Conservation (phyloP, 169 alveolate species). For the Plasmodium cynomolgi region DNA sequence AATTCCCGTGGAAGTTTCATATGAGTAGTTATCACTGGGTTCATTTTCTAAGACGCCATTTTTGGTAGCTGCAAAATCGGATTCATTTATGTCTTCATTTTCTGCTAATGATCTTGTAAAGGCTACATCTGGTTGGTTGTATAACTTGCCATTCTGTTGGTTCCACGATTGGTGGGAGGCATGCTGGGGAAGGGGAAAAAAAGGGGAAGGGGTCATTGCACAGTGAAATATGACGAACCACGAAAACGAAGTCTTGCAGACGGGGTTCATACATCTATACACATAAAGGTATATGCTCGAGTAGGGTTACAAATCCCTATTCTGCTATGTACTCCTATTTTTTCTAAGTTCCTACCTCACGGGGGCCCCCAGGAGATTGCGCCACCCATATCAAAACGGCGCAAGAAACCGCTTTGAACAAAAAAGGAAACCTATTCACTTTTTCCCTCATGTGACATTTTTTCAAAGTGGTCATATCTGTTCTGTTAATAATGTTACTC, state of each 20-base stretch:
- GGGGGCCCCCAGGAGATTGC: background rate
- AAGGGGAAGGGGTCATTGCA: background rate
- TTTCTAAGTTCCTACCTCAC: background rate
- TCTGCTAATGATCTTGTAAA: conserved; percentile 12
- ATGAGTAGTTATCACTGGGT: background rate
- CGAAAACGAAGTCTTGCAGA: too few relatives aligned
- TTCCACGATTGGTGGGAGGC: conserved; percentile 10
- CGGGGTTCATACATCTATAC: background rate
- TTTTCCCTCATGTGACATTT: conserved; percentile 40
- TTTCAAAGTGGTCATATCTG: conserved; percentile 9
- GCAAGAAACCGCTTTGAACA: conserved; percentile 13
- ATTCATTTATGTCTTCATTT: background rate
- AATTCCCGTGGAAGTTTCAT: background rate
- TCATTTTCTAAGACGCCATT: background rate
- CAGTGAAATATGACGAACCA: background rate
- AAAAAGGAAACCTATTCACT: conserved; percentile 10
- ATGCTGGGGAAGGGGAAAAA: background rate
- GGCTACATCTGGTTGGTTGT: background rate
- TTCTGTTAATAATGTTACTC: conserved; percentile 8
- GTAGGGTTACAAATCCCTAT: background rate
- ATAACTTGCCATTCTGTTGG: background rate
- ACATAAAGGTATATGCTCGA: background rate
- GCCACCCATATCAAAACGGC: conserved; percentile 6
- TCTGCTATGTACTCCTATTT: background rate
- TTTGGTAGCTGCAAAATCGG: background rate